These are phyloP conservation scores for Pittosporum tobira DNA, from an alignment of 129 eudicot species.

Conservation along the genomic window DNA sequence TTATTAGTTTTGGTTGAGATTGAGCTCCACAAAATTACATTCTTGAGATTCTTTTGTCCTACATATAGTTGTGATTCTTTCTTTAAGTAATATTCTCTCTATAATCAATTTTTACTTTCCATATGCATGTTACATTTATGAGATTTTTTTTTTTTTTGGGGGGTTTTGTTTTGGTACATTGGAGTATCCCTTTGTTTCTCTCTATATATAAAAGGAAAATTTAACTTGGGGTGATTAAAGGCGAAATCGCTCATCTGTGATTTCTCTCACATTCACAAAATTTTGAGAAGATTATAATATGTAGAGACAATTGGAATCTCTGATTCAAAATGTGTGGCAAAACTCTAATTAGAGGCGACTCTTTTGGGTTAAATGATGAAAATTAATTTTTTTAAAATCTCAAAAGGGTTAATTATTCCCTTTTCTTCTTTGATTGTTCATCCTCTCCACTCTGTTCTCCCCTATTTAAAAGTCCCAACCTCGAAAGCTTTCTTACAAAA, in stretches of 20 bases:
- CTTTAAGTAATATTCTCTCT: background rate
- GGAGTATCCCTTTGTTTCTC: background rate
- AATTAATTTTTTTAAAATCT: constrained; percentile 12
- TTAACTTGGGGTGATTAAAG: background rate
- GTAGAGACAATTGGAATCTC: too few relatives aligned
- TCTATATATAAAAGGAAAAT: background rate
- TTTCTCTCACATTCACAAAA: too few relatives aligned
- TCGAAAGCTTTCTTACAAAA: constrained; percentile 11
- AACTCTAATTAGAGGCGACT: constrained; percentile 1
- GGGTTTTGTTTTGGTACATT: too few relatives aligned
- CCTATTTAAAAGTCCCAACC: constrained; percentile 50
- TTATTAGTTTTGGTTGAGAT: background rate
- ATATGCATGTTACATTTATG: background rate
- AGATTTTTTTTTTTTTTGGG: too few relatives aligned
- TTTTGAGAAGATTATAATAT: too few relatives aligned
- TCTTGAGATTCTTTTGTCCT: background rate
- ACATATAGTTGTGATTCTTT: too few relatives aligned
- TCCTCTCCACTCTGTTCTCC: constrained; percentile 33
- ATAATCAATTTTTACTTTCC: background rate
- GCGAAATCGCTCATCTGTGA: too few relatives aligned
- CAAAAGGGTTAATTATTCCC: constrained; percentile 18
- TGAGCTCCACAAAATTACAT: constrained; percentile 7
- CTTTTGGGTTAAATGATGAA: constrained; percentile 2
- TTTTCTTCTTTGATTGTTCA: constrained; percentile 18
- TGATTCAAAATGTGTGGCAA: too few relatives aligned